A percentile compares a stretch with the other conserved stretches of the same genome.
Conservation (phyloP, 164 flowering plant genomes). For the Vitis cinerea region DNA sequence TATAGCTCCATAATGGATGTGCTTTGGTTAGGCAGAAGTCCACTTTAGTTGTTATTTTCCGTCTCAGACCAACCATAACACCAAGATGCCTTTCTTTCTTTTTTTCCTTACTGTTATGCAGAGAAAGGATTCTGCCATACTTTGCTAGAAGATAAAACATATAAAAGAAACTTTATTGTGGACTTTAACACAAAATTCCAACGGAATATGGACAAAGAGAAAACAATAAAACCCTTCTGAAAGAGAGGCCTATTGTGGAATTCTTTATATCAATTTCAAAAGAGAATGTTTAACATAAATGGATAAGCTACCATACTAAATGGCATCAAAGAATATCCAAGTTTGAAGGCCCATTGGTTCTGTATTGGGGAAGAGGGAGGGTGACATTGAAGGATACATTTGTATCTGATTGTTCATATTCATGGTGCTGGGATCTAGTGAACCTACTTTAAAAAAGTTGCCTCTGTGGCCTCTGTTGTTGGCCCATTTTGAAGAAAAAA, state of each 20-base stretch:
- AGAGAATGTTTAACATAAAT: slow-evolving; percentile 5
- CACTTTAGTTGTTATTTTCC: slow-evolving; percentile 7
- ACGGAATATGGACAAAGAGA: slow-evolving; percentile 15
- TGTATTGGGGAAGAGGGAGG: background rate
- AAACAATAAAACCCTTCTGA: background rate
- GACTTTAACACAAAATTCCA: slow-evolving; percentile 14
- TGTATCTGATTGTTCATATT: background rate
- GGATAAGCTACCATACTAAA: background rate
- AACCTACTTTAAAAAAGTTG: slow-evolving; percentile 7
- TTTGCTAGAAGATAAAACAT: background rate
- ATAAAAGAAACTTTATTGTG: slow-evolving; percentile 9
- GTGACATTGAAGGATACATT: background rate
- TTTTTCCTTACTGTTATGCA: background rate
- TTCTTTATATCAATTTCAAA: slow-evolving; percentile 10
- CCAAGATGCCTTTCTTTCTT: background rate
- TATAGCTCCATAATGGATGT: background rate
- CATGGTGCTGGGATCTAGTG: slow-evolving; percentile 6
- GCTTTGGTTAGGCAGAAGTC: slow-evolving; percentile 12
- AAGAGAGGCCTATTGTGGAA: background rate
- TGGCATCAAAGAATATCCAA: background rate
- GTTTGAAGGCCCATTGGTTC: background rate
- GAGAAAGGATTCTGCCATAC: slow-evolving; percentile 4
- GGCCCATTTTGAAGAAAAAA: slow-evolving; percentile 4
- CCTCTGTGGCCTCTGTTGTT: background rate
- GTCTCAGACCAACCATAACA: slow-evolving; percentile 6